Conservation (phyloP, 768 basidiomycete genomes). For the Megacollybia marginata region DNA sequence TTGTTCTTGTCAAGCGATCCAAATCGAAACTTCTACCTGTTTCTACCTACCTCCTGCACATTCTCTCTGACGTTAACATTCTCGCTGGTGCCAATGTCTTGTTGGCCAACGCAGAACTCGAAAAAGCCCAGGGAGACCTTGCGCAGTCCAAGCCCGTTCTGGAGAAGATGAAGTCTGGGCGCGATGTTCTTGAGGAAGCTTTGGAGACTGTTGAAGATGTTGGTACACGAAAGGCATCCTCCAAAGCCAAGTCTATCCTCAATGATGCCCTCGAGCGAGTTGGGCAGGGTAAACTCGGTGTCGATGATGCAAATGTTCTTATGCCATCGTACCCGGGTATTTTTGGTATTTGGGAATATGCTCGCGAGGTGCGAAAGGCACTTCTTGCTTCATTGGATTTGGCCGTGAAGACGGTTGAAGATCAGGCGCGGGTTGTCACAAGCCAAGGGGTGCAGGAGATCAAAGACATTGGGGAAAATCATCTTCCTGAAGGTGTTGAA, state of each 20-base stretch:
- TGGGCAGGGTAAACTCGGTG: slow-evolving; percentile 64
- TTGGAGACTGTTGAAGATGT: slow-evolving; percentile 78
- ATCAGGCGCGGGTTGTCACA: slow-evolving; percentile 71
- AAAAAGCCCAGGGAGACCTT: slow-evolving; percentile 65
- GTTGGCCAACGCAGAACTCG: slow-evolving; percentile 74
- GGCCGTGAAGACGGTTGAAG: slow-evolving; percentile 73
- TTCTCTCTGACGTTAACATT: slow-evolving; percentile 86
- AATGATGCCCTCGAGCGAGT: slow-evolving; percentile 68
- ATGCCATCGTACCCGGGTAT: slow-evolving; percentile 84
- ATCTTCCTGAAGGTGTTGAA: slow-evolving; percentile 78
- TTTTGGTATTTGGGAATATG: slow-evolving; percentile 80
- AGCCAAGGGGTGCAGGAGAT: slow-evolving; percentile 60
- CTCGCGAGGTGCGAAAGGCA: slow-evolving; percentile 65
- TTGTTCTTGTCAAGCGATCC: slow-evolving; percentile 92
- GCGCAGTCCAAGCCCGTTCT: slow-evolving; percentile 68
- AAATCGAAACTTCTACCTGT: slow-evolving; percentile 95
- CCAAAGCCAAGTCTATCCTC: slow-evolving; percentile 53
- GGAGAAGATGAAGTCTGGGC: slow-evolving; percentile 76
- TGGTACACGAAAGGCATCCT: slow-evolving; percentile 45
- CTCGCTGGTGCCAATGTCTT: slow-evolving; percentile 82
- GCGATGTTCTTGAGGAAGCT: slow-evolving; percentile 69
- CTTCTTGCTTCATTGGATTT: slow-evolving; percentile 79
- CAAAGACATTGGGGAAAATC: slow-evolving; percentile 59
- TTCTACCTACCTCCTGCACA: slow-evolving; percentile 81
- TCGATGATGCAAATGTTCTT: slow-evolving; percentile 33